A percentile compares a stretch with the other conserved stretches of the same genome.
Conservation (phyloP, 768 basidiomycete genomes). For the Cubamyces lactineus region DNA sequence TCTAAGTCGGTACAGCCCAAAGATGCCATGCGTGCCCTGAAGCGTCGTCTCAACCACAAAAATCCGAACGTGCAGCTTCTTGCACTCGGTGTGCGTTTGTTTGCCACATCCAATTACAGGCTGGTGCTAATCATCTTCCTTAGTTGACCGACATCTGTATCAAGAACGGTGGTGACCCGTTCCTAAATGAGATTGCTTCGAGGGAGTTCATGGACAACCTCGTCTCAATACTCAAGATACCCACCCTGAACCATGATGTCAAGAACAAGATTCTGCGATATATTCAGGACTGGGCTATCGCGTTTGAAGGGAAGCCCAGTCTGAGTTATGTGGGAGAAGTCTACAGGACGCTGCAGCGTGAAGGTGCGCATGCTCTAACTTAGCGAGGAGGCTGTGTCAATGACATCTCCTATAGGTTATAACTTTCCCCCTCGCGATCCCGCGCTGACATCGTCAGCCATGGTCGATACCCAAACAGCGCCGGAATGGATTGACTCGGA, state of each 20-base stretch:
- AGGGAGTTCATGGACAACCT: constrained; percentile 95
- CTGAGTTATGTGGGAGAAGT: constrained; percentile 78
- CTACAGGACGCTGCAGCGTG: constrained; percentile 73
- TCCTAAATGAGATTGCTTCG: constrained; percentile 81
- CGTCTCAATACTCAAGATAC: constrained; percentile 83
- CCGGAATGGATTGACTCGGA: constrained; percentile 99
- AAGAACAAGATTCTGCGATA: constrained; percentile 75
- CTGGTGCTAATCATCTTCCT: constrained; percentile 7
- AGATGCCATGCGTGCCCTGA: constrained; percentile 87
- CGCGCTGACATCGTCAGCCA: constrained; percentile 69
- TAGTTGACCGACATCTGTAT: constrained; percentile 90
- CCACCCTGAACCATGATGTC: constrained; percentile 77
- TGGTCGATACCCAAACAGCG: constrained; percentile 89
- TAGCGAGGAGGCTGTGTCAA: neutral
- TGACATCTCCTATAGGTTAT: constrained; percentile 53
- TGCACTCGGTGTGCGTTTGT: constrained; percentile 72
- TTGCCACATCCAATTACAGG: neutral
- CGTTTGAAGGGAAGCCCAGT: constrained; percentile 80
- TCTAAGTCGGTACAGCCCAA: constrained; percentile 86
- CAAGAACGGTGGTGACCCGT: constrained; percentile 97
- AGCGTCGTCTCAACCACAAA: constrained; percentile 86
- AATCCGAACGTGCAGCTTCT: constrained; percentile 95
- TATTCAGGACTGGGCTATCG: constrained; percentile 93
- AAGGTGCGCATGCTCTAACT: constrained; percentile 56
- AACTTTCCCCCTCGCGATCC: constrained; percentile 83